Evolutionary conservation across 1,284 basidiomycete genomes (phyloP), one percentile per base, ranked within the genome.

Genomic region (Rhodotorula sp.): DNA sequence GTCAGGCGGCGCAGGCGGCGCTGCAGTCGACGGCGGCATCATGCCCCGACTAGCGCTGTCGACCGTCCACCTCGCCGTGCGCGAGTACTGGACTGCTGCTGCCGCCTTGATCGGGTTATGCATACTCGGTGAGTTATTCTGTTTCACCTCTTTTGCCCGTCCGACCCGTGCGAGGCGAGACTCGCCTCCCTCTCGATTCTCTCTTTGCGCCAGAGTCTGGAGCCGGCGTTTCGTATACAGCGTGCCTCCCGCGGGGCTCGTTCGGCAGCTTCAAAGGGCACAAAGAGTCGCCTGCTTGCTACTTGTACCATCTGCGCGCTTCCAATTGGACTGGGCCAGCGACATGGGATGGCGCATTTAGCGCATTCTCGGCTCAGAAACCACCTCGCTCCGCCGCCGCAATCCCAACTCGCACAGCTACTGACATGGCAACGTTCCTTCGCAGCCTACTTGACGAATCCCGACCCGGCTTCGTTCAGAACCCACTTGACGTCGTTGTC

Each of bases 401-500:
- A 63, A 52, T n/a, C 34, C 39, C n/a, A 8, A 2, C 39, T 54
- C 52, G 3, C 23, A 15, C 26, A 21, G 2, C 47, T 43, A 43
- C 39, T 43, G 39, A 43, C 39, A 43, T 43, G 39, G 23, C 8
- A 10, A 34, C 34, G 34, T 18, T 39, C 5, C 23, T 7, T 1
- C 12, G 23, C 81, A 96, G 95, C 94, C 60, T 94, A 94, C 84
- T 87, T 93, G 81, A 92, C 93, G 56, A 97, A 96, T 81, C 95
- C 95, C 23, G 89, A 89, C 68, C 93, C 97, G 83, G 87, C 88
- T 59, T 93, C 92, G 5, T 97, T 97, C 83, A 88, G 93, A 68
- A 87, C 92, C 21, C 95, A 93, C 83, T 89, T 98, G 78, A 97
- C 94, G 48, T 93, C 97, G 80, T 90, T 93, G 80, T 93, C 93